phyloP scores from a whole-genome alignment of 495 filamentous ascomycete genomes.

The Hyaloscypha bicolor region DNA sequence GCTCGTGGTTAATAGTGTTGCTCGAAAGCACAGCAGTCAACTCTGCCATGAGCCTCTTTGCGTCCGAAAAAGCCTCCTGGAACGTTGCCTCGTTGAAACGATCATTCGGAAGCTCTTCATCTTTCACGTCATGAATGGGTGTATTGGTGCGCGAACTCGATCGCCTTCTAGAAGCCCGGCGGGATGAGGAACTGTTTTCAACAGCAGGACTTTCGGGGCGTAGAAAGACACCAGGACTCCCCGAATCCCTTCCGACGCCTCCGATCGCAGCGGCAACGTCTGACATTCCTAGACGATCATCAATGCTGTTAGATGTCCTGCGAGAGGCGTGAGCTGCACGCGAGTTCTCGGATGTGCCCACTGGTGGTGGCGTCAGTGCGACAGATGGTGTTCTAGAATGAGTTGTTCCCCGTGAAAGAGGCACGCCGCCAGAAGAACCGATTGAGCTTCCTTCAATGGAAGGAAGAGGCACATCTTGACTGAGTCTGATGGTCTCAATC shows the following conservation, averaged over 20 bases:
- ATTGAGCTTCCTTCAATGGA: constrained; percentile 16
- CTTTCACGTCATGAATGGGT: constrained; percentile 29
- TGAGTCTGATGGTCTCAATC: background rate
- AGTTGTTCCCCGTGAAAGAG: constrained; percentile 3
- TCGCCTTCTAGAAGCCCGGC: constrained; percentile 8
- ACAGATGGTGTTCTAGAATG: constrained; percentile 15
- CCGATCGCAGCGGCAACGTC: constrained; percentile 15
- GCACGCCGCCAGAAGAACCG: constrained; percentile 13
- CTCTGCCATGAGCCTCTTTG: constrained; percentile 33
- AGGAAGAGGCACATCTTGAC: constrained; percentile 12
- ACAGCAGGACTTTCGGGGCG: background rate
- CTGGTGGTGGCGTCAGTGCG: constrained; percentile 5
- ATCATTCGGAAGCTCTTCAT: constrained; percentile 41
- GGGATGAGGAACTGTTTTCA: background rate
- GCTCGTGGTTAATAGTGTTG: constrained; percentile 35
- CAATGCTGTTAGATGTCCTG: constrained; percentile 8
- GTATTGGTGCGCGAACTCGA: constrained; percentile 24
- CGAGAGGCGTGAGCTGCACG: background rate
- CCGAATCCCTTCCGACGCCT: background rate
- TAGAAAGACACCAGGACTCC: constrained; percentile 2
- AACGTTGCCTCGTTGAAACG: constrained; percentile 37
- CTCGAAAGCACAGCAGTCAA: constrained; percentile 36
- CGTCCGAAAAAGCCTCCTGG: constrained; percentile 35
- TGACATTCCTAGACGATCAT: constrained; percentile 16
- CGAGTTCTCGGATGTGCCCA: background rate